Evolutionary conservation across 495 filamentous ascomycete genomes (phyloP).

Genomic region (Neurospora intermedia): DNA sequence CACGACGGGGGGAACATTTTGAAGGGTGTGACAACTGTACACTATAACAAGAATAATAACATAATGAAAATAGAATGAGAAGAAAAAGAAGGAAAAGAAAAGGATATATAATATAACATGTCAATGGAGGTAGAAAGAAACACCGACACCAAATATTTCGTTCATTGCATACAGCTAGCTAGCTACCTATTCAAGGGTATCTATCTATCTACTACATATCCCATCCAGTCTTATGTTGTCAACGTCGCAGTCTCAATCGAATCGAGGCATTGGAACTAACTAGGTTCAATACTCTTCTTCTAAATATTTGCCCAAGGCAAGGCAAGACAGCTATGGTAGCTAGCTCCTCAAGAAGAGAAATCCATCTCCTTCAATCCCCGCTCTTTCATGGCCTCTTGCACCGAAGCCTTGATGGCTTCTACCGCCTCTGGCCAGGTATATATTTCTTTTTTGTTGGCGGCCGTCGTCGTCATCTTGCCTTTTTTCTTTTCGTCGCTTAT

Average conservation of each 20-base stretch:
- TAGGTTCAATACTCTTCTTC: too few species aligned
- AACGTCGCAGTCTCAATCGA: background rate
- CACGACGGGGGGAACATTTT: too few species aligned
- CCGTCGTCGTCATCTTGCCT: background rate
- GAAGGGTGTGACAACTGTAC: background rate
- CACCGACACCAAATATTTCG: background rate
- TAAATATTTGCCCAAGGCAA: background rate
- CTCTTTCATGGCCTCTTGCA: constrained; percentile 48
- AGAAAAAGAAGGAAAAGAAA: too few species aligned
- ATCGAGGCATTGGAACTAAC: background rate
- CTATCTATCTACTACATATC: background rate
- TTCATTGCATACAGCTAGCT: background rate
- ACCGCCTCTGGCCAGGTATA: constrained; percentile 38
- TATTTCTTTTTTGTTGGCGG: background rate
- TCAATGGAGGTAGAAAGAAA: too few species aligned
- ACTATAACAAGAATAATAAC: background rate
- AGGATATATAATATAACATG: background rate
- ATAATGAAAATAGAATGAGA: too few species aligned
- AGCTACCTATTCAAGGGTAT: background rate
- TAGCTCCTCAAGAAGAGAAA: constrained; percentile 25
- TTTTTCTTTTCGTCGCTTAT: background rate
- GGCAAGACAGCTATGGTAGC: too few species aligned
- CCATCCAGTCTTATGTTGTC: background rate
- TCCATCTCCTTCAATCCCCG: constrained; percentile 57
- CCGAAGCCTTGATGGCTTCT: constrained; percentile 40